Conservation (phyloP, 352 stramenopile genomes). For the Phytopythium ostracodes region DNA sequence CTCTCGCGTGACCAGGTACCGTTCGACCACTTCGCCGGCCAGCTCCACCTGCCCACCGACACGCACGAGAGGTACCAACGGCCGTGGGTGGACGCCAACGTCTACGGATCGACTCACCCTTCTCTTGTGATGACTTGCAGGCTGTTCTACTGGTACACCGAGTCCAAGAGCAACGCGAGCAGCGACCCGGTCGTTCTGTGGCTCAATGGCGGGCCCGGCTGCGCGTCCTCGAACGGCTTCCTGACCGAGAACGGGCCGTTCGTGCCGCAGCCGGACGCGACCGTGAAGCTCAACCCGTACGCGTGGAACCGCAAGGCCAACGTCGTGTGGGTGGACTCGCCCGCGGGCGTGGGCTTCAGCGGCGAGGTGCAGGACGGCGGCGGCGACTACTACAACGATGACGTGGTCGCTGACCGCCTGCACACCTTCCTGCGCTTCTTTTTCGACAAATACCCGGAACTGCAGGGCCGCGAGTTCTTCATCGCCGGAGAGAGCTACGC, state of each 20-base stretch:
- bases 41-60: conserved; percentile 45
- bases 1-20: conserved; percentile 33
- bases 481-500: conserved; percentile 76
- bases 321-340: conserved; percentile 88
- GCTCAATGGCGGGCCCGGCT: conserved; percentile 91
- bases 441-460: conserved; percentile 41
- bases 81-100: no score
- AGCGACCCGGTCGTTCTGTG: conserved; percentile 82
- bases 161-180: conserved; percentile 27
- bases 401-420: conserved; percentile 56
- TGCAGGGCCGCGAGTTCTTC: conserved; percentile 12
- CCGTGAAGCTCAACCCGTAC: conserved; percentile 68
- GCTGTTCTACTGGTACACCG: conserved; percentile 71
- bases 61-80: conserved; percentile 26
- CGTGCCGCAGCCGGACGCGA: conserved; percentile 41
- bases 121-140: no score
- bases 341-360: conserved; percentile 84
- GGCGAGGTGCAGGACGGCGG: conserved; percentile 23
- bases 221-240: conserved; percentile 76
- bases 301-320: conserved; percentile 87
- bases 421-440: conserved; percentile 6
- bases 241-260: conserved; percentile 80
- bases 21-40: conserved; percentile 63
- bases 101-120: no score
- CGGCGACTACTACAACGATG: conserved; percentile 59